phyloP scores from a whole-genome alignment of 2,329 filamentous ascomycete species.

The Aschersonia sp. region DNA sequence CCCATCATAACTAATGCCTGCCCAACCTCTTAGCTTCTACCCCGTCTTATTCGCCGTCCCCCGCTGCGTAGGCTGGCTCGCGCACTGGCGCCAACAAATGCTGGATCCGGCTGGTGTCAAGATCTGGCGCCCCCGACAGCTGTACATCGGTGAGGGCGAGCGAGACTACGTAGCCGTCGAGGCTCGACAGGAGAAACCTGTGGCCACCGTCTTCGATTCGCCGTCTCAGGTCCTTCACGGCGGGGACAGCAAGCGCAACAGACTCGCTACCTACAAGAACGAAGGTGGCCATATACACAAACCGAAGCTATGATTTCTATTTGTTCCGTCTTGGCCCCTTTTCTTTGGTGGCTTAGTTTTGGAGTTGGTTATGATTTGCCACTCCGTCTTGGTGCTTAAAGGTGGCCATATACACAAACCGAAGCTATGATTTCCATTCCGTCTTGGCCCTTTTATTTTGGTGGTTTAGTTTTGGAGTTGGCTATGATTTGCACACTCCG shows the following conservation, averaged over 20 bases:
- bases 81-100: slow-evolving; percentile 37
- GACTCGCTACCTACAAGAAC: slow-evolving; percentile 23
- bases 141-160: slow-evolving; percentile 30
- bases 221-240: slow-evolving; percentile 23
- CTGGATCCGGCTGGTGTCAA: slow-evolving; percentile 30
- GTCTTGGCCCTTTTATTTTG: too few species aligned
- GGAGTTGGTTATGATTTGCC: too few species aligned
- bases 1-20: neutral
- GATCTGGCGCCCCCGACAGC: slow-evolving; percentile 34
- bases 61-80: slow-evolving; percentile 34
- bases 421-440: slow-evolving; percentile 5
- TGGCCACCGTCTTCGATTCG: slow-evolving; percentile 17
- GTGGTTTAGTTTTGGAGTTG: too few species aligned
- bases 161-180: slow-evolving; percentile 26
- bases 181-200: slow-evolving; percentile 16
- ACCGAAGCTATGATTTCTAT: slow-evolving; percentile 7
- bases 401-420: slow-evolving; percentile 14
- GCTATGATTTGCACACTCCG: neutral
- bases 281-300: slow-evolving; percentile 17
- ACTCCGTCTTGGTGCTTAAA: slow-evolving; percentile 4
- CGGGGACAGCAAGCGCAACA: slow-evolving; percentile 26
- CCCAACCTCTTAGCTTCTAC: slow-evolving; percentile 21
- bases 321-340: too few species aligned
- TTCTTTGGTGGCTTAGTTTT: too few species aligned
- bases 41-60: slow-evolving; percentile 36